These are phyloP conservation scores for Ceratocystis diversiconidia DNA, from an alignment of 2,329 filamentous ascomycete species.

Conservation along the genomic window DNA sequence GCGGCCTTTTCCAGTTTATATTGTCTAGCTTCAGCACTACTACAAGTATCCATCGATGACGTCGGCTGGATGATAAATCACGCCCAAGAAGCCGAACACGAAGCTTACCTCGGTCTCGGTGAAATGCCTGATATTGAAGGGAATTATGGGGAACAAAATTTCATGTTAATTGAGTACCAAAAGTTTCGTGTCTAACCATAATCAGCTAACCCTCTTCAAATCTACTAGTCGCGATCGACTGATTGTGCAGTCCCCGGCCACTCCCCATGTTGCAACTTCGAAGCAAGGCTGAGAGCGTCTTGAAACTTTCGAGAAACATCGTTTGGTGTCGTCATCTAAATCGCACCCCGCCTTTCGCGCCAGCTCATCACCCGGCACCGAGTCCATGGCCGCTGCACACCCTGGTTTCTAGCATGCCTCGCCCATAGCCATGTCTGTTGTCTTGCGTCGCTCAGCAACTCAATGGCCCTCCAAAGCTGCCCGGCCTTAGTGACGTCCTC, in stretches of 20 bases:
- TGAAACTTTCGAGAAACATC: not conserved
- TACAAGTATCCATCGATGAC: not conserved
- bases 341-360: not conserved
- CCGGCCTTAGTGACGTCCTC: constrained; percentile 7
- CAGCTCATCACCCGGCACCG: constrained; percentile 15
- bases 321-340: not conserved
- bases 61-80: not conserved
- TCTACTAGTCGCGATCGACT: too few species aligned
- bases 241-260: too few species aligned
- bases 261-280: too few species aligned
- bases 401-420: constrained; percentile 10
- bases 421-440: constrained; percentile 15
- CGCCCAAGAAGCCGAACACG: not conserved
- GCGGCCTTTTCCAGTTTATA: not conserved
- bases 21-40: not conserved
- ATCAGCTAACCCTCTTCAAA: too few species aligned
- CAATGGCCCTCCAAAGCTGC: constrained; percentile 12
- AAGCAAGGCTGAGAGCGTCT: not conserved
- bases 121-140: not conserved
- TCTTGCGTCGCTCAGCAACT: constrained; percentile 11
- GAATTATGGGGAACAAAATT: too few species aligned
- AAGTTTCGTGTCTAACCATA: too few species aligned
- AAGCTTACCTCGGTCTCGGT: not conserved
- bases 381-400: constrained; percentile 12
- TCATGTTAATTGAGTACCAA: too few species aligned